phyloP scores from a whole-genome alignment of 1,139 yeast genomes.

The Debaryomyces sp. region DNA sequence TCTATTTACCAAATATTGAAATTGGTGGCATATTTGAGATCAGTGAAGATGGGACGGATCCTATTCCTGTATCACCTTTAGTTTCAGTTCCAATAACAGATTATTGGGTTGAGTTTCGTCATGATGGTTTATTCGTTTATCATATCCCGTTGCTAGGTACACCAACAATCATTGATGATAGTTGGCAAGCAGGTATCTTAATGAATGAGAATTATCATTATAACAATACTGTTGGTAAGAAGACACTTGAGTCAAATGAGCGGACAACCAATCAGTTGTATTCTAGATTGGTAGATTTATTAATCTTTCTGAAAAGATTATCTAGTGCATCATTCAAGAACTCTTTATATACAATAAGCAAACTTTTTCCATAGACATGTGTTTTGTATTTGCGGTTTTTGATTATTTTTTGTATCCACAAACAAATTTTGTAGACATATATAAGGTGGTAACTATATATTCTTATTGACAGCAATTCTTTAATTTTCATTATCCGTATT shows the following conservation, averaged over 20 bases:
- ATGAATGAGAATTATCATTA: constrained; percentile 22
- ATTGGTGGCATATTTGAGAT: constrained; percentile 28
- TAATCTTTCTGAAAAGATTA: constrained; percentile 2
- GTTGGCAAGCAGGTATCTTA: constrained; percentile 25
- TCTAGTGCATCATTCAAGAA: constrained; percentile 2
- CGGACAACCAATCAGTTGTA: not conserved
- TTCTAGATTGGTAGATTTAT: not conserved
- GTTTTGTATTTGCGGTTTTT: not conserved
- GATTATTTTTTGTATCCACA: not conserved
- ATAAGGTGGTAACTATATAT: not conserved
- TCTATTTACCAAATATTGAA: constrained; percentile 28
- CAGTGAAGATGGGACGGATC: not conserved
- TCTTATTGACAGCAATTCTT: not conserved
- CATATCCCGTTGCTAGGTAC: constrained; percentile 38
- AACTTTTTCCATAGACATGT: not conserved
- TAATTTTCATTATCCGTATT: not conserved
- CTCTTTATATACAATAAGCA: constrained; percentile 3
- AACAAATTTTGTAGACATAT: not conserved
- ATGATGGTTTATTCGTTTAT: constrained; percentile 18
- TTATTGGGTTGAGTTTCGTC: constrained; percentile 34
- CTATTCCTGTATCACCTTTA: constrained; percentile 23
- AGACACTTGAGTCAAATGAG: not conserved
- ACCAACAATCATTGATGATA: constrained; percentile 22
- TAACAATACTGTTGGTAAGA: not conserved
- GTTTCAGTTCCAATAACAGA: constrained; percentile 28